phyloP scores from a whole-genome alignment of 257 asterid species.

The Solanum virginianum region DNA sequence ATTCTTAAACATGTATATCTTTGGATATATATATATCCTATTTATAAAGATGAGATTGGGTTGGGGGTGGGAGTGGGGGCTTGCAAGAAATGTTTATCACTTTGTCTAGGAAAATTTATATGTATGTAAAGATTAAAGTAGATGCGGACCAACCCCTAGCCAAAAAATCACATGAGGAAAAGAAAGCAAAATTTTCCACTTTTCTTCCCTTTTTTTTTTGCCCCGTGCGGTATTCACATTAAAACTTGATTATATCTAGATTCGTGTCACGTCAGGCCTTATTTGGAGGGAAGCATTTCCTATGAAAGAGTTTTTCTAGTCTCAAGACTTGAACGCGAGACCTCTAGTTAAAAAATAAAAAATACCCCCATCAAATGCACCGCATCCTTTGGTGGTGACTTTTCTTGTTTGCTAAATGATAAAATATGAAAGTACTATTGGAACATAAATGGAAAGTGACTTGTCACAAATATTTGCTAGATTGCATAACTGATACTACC shows the following conservation, averaged over 20 bases:
- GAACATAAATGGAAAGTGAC: neutral
- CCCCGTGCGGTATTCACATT: too few species aligned
- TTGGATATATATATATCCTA: neutral
- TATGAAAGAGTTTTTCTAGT: too few species aligned
- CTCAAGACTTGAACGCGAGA: too few species aligned
- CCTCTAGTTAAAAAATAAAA: too few species aligned
- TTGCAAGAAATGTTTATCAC: slow-evolving; percentile 12
- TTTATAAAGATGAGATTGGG: neutral
- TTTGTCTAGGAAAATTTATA: neutral
- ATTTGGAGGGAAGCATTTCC: too few species aligned
- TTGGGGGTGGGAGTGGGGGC: neutral
- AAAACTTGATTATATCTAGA: too few species aligned
- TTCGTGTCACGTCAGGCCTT: too few species aligned
- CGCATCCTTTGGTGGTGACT: too few species aligned
- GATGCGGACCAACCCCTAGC: slow-evolving; percentile 7
- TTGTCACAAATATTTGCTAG: neutral
- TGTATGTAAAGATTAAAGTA: neutral
- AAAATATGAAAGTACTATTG: neutral
- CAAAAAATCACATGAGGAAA: neutral
- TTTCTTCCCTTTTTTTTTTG: neutral
- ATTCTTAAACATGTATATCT: neutral
- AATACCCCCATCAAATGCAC: too few species aligned
- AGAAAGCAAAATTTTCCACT: neutral
- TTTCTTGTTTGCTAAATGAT: neutral
- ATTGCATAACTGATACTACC: neutral